Evolutionary conservation across 2,329 filamentous ascomycete genomes (phyloP).

Genomic region (Cladosporium phlei): DNA sequence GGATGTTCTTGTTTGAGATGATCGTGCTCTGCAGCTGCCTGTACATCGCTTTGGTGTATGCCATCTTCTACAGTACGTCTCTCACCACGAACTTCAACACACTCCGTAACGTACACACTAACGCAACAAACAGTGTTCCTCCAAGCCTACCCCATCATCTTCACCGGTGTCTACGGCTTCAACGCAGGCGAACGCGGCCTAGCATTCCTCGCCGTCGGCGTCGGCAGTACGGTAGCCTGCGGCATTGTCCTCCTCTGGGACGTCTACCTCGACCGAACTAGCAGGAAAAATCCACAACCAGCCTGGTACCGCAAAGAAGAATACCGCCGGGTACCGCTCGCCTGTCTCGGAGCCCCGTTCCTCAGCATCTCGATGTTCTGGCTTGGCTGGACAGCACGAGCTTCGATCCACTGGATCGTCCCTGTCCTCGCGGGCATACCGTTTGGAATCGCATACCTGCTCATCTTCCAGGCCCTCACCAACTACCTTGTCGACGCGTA

Average conservation of each 20-base stretch:
- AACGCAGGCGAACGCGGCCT: conserved; percentile 61
- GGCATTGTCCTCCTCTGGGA: conserved; percentile 64
- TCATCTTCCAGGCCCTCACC: conserved; percentile 49
- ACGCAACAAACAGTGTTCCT: conserved; percentile 58
- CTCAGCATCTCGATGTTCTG: conserved; percentile 35
- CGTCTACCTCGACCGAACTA: conserved; percentile 50
- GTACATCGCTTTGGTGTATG: conserved; percentile 60
- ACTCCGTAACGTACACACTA: neutral
- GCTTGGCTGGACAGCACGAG: conserved; percentile 39
- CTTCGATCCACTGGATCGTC: conserved; percentile 40
- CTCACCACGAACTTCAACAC: neutral
- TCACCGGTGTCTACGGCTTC: conserved; percentile 58
- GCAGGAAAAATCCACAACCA: conserved; percentile 36
- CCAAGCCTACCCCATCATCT: conserved; percentile 66
- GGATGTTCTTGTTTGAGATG: conserved; percentile 69
- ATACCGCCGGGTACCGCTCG: conserved; percentile 65
- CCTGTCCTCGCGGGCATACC: conserved; percentile 38
- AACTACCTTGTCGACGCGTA: conserved; percentile 66
- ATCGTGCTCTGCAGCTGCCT: conserved; percentile 70
- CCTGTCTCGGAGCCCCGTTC: conserved; percentile 61
- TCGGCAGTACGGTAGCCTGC: conserved; percentile 57
- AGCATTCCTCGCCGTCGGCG: conserved; percentile 63
- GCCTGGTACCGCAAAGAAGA: conserved; percentile 61
- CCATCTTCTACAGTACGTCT: conserved; percentile 54
- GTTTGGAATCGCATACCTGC: conserved; percentile 44